A percentile compares a stretch with the other conserved stretches of the same genome.
Evolutionary conservation across 2,329 filamentous ascomycete species (phyloP).

Genomic region (Microdochium nivale): DNA sequence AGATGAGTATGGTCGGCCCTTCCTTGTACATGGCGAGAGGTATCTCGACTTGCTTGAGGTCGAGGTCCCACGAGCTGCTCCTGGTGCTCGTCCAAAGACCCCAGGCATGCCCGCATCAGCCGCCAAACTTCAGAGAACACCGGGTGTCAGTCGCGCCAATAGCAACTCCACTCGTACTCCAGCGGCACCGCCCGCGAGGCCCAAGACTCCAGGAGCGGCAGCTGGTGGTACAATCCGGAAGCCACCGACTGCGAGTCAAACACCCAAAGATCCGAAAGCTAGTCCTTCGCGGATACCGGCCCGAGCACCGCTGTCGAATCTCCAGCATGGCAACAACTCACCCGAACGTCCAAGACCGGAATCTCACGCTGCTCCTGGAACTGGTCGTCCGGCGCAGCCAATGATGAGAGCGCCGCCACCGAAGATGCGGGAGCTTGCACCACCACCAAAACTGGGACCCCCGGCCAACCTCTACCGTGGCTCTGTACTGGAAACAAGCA

Average conservation of each 20-base stretch:
- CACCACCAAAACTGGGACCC: constrained; percentile 41
- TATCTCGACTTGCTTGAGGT: constrained; percentile 81
- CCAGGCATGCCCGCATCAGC: constrained; percentile 54
- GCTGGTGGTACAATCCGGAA: constrained; percentile 19
- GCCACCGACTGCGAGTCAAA: constrained; percentile 14
- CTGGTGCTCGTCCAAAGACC: constrained; percentile 65
- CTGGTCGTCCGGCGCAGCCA: constrained; percentile 45
- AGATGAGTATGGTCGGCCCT: constrained; percentile 86
- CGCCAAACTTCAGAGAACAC: constrained; percentile 23
- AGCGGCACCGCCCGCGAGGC: constrained; percentile 25
- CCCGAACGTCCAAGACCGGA: constrained; percentile 58
- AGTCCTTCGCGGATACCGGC: constrained; percentile 64
- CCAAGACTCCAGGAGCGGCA: constrained; percentile 48
- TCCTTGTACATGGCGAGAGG: constrained; percentile 84
- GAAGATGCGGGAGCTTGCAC: constrained; percentile 76
- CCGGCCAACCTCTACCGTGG: constrained; percentile 39
- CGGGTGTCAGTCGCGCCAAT: constrained; percentile 24
- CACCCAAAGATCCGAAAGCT: constrained; percentile 23
- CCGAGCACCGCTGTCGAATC: constrained; percentile 59
- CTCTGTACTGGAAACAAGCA: constrained; percentile 40
- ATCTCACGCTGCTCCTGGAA: constrained; percentile 29
- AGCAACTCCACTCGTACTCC: constrained; percentile 22
- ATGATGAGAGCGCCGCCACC: constrained; percentile 65
- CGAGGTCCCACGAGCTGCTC: constrained; percentile 46
- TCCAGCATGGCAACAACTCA: constrained; percentile 69